Evolutionary conservation across 2,329 filamentous ascomycete genomes (phyloP).

Genomic region (Cordyceps militaris): DNA sequence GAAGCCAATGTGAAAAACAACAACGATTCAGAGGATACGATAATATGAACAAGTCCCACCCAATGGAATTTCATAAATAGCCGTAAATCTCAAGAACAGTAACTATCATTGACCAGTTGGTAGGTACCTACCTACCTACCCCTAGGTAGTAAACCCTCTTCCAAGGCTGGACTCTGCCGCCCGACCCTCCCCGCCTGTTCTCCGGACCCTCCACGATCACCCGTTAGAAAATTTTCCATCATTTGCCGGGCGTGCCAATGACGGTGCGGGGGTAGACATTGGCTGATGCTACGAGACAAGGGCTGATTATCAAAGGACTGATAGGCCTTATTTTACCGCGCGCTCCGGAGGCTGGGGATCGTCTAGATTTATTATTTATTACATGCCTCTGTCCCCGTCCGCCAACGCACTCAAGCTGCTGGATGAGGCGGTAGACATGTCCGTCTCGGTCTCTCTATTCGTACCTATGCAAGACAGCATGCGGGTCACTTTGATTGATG

Average conservation of each 20-base stretch:
- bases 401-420: background rate
- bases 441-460: background rate
- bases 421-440: background rate
- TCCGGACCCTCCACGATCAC: background rate
- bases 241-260: background rate
- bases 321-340: background rate
- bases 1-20: no score
- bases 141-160: no score
- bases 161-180: background rate
- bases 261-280: background rate
- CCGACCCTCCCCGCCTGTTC: background rate
- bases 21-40: no score
- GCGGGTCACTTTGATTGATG: background rate
- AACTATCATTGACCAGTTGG: no score
- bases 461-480: constrained; percentile 10
- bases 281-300: background rate
- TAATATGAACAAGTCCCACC: no score
- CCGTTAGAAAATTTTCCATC: no score
- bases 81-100: no score
- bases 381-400: background rate
- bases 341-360: background rate
- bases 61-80: no score
- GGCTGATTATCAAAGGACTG: background rate
- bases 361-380: background rate
- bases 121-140: no score